phyloP scores from a whole-genome alignment of 2,329 filamentous ascomycete genomes.

The Verticillium longisporum region DNA sequence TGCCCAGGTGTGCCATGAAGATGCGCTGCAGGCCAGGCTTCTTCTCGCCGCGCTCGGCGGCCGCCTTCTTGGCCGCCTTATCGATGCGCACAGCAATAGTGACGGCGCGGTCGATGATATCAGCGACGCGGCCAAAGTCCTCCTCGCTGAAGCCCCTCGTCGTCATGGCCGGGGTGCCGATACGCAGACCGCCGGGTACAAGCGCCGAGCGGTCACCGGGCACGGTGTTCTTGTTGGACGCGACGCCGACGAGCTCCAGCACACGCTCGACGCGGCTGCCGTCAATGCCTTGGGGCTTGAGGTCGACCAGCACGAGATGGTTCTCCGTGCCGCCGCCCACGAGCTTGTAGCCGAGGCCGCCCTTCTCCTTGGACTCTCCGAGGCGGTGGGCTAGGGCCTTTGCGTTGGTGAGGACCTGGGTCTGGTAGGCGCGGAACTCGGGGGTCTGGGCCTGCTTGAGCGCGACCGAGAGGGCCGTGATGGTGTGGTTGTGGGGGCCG shows the following conservation, averaged over 20 bases:
- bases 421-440: constrained; percentile 90
- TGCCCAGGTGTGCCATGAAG: constrained; percentile 62
- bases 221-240: constrained; percentile 99
- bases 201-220: constrained; percentile 92
- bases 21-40: constrained; percentile 56
- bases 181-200: constrained; percentile 85
- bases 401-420: constrained; percentile 83
- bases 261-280: constrained; percentile 85
- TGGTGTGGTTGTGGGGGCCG: constrained; percentile 98
- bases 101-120: constrained; percentile 79
- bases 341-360: constrained; percentile 76
- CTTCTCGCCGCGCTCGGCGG: constrained; percentile 61
- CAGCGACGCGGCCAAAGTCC: constrained; percentile 81
- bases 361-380: constrained; percentile 63
- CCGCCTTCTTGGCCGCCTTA: constrained; percentile 63
- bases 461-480: constrained; percentile 88
- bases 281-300: constrained; percentile 83
- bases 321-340: constrained; percentile 96
- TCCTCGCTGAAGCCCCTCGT: constrained; percentile 84
- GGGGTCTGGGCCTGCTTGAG: constrained; percentile 85
- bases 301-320: constrained; percentile 87
- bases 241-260: constrained; percentile 86
- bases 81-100: constrained; percentile 71
- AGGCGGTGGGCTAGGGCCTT: constrained; percentile 72
- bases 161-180: constrained; percentile 97